These are phyloP conservation scores for Helotiales sp. DNA, from an alignment of 2,329 filamentous ascomycete genomes.

Conservation along the genomic window DNA sequence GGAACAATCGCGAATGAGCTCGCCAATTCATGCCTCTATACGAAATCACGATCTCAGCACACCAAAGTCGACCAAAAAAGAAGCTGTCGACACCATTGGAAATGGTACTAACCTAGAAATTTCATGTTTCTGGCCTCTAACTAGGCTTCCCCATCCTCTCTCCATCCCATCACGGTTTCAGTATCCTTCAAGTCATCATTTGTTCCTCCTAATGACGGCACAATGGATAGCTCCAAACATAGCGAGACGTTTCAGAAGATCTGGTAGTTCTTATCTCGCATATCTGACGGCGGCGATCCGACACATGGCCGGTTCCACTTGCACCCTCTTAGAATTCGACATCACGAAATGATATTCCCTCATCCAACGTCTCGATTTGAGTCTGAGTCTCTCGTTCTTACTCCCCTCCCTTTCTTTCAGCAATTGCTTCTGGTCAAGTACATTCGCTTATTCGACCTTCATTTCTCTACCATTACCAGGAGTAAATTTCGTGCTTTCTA, in stretches of 20 bases:
- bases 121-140: background rate
- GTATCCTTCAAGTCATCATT: background rate
- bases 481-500: constrained; percentile 21
- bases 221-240: constrained; percentile 12
- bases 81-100: background rate
- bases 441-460: constrained; percentile 19
- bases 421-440: constrained; percentile 32
- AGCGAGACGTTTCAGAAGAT: constrained; percentile 20
- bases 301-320: constrained; percentile 16
- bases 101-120: background rate
- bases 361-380: constrained; percentile 3
- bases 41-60: background rate
- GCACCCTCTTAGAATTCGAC: constrained; percentile 4
- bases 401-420: constrained; percentile 6
- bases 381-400: background rate
- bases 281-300: constrained; percentile 11
- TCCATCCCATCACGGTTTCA: background rate
- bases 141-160: too few relatives aligned
- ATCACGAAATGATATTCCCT: constrained; percentile 8
- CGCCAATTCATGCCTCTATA: background rate
- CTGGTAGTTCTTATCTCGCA: constrained; percentile 5
- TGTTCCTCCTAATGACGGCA: background rate
- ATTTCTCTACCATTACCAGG: constrained; percentile 23
- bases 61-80: background rate
- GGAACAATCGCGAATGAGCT: background rate